Conservation (phyloP, 371 early-diverging fungal genomes). For the Lichtheimia ramosa region DNA sequence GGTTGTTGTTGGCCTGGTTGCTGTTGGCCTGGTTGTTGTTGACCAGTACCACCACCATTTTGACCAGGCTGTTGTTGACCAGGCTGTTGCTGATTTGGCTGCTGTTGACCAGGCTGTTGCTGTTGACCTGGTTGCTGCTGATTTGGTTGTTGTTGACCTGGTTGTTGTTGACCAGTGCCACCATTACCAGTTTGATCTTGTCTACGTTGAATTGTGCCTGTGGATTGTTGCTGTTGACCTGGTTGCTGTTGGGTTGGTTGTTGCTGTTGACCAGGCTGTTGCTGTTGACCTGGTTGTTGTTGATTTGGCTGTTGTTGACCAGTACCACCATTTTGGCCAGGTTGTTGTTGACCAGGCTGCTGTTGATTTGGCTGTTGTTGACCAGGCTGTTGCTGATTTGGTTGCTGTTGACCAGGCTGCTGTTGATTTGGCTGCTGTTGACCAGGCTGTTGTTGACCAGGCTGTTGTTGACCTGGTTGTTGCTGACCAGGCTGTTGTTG, state of each 20-base stretch:
- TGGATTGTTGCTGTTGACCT: not conserved
- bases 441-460: not conserved
- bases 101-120: constrained; percentile 4
- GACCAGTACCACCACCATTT: not conserved
- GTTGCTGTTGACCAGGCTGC: not conserved
- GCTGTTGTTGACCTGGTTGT: not conserved
- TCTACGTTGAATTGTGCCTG: not conserved
- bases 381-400: not conserved
- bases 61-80: constrained; percentile 3
- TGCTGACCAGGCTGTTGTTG: not conserved
- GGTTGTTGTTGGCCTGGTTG: constrained; percentile 1
- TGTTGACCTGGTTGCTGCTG: constrained; percentile 3
- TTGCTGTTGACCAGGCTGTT: not conserved
- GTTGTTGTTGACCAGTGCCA: not conserved
- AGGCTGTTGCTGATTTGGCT: not conserved
- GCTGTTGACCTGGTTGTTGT: not conserved
- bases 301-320: constrained; percentile 3
- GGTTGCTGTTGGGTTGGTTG: not conserved
- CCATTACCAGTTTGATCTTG: not conserved
- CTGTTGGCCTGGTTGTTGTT: not conserved
- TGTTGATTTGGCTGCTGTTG: not conserved
- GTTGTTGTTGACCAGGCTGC: not conserved
- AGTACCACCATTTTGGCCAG: not conserved
- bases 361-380: not conserved
- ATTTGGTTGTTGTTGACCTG: constrained; percentile 1